These are phyloP conservation scores for Histomonas meleagridis DNA, from an alignment of 208 protist species.

Conservation along the genomic window DNA sequence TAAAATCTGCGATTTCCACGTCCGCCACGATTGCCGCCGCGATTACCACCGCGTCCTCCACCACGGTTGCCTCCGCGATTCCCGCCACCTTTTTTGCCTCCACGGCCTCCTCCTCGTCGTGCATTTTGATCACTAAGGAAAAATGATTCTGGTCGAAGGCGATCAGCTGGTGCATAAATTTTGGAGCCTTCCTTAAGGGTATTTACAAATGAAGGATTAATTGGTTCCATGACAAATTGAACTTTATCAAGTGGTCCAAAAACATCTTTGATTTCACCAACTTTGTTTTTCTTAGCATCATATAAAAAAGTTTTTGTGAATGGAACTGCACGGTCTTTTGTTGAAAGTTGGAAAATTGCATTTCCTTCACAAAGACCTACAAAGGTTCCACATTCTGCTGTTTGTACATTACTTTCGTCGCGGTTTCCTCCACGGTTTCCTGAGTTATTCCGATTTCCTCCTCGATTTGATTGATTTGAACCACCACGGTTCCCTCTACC, in stretches of 20 bases:
- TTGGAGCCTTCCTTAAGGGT: background rate
- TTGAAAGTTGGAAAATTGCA: background rate
- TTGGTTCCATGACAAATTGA: background rate
- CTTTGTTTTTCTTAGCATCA: conserved; percentile 9
- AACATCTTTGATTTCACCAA: conserved; percentile 21
- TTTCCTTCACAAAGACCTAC: background rate
- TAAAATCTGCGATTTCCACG: background rate
- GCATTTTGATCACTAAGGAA: background rate
- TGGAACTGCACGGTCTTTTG: background rate
- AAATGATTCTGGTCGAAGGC: background rate
- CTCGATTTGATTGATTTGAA: background rate
- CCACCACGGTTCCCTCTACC: background rate
- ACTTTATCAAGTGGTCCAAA: conserved; percentile 2
- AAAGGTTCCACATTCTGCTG: background rate
- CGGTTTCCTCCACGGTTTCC: background rate
- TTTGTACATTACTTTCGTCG: background rate
- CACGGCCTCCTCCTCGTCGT: background rate
- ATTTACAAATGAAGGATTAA: background rate
- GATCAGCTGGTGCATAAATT: conserved; percentile 1
- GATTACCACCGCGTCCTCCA: background rate
- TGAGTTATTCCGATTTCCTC: background rate
- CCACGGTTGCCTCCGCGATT: background rate
- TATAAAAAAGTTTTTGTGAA: conserved; percentile 21
- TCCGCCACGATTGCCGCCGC: background rate
- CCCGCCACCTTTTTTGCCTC: background rate